A percentile compares a stretch with the other conserved stretches of the same genome.
These are phyloP conservation scores for Lagerstroemia speciosa DNA, from an alignment of 345 rosid genomes.

Conservation along the genomic window DNA sequence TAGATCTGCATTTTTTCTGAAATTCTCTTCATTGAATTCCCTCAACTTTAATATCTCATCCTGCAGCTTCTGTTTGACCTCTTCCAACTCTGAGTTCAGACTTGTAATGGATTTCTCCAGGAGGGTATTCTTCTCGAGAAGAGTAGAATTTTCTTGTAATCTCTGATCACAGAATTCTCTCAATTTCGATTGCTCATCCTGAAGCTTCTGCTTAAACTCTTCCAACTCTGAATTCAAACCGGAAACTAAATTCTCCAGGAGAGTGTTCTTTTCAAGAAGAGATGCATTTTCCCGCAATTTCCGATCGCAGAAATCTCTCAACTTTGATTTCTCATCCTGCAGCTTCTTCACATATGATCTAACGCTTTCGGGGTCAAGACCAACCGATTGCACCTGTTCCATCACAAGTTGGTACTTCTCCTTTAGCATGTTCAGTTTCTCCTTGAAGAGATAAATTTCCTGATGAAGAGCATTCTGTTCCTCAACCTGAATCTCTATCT, in stretches of 20 bases:
- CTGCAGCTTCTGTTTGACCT: constrained; percentile 46
- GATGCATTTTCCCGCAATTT: constrained; percentile 58
- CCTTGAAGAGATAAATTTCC: constrained; percentile 80
- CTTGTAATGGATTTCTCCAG: constrained; percentile 49
- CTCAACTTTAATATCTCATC: constrained; percentile 49
- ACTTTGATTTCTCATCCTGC: constrained; percentile 33
- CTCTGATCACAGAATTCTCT: constrained; percentile 42
- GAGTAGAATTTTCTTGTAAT: constrained; percentile 27
- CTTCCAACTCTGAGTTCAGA: constrained; percentile 65
- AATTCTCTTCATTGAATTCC: constrained; percentile 36
- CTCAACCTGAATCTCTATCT: constrained; percentile 64
- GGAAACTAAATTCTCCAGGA: constrained; percentile 64
- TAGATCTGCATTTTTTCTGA: constrained; percentile 59
- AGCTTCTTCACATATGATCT: constrained; percentile 57
- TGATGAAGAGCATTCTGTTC: constrained; percentile 84
- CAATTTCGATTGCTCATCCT: constrained; percentile 40
- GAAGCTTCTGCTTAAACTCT: constrained; percentile 48
- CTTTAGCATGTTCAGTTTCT: constrained; percentile 59
- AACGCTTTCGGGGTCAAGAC: constrained; percentile 50
- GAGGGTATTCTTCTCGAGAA: neutral
- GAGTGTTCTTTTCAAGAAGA: constrained; percentile 55
- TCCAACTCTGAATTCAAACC: constrained; percentile 71
- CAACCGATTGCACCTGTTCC: constrained; percentile 68
- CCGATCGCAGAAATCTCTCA: constrained; percentile 39
- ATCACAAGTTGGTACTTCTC: constrained; percentile 47